Evolutionary conservation across 2,329 filamentous ascomycete species (phyloP), one percentile per base, ranked within the genome.

Genomic region (Hypoxylon sp.): DNA sequence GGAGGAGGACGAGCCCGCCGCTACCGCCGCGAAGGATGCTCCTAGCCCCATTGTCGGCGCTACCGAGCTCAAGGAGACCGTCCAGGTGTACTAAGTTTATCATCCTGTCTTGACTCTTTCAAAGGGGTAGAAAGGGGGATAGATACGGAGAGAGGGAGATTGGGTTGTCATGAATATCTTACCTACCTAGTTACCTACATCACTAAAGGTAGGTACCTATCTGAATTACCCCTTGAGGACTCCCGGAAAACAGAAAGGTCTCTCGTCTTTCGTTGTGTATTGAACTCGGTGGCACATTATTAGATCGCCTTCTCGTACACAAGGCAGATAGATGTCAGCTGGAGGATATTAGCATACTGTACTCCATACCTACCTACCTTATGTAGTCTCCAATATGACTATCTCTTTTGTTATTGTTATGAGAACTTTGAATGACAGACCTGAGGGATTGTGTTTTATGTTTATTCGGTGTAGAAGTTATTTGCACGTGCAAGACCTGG

Each of bases 1-100:
- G 3, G 61, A 72, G 61, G 75, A 76, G 63, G 72, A 73, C 26
- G 67, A 66, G 31, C 50, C 57, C 16, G 66, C 63, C 34, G 37
- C 42, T 2, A 35, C 41, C 12, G 23, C 29, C 27, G 16, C 48
- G 5, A 56, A 59, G 58, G 55, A 56, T 19, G 60, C 55, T 5
- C 55, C 57, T 11, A 61, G 58, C 52, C 58, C 58, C 12, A 25
- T 59, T 13, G 53, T 59, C n/a, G 52, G 52, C 40, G 56, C 49
- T 2, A 45, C 43, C 15, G 47, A 40, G n/a, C 29, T 56, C 21
- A 61, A 62, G 44, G 48, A 66, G 48, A 30, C 55, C 3, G 63
- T 65, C 7, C 54, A 60, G 36, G 64, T 59, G 6, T 66, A 65
- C 51, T 66, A 63, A 13, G 9, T 20, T n/a, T 8, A 12, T 29